phyloP scores from a whole-genome alignment of 176 grass and related monocot species.

The Musa beccarii region DNA sequence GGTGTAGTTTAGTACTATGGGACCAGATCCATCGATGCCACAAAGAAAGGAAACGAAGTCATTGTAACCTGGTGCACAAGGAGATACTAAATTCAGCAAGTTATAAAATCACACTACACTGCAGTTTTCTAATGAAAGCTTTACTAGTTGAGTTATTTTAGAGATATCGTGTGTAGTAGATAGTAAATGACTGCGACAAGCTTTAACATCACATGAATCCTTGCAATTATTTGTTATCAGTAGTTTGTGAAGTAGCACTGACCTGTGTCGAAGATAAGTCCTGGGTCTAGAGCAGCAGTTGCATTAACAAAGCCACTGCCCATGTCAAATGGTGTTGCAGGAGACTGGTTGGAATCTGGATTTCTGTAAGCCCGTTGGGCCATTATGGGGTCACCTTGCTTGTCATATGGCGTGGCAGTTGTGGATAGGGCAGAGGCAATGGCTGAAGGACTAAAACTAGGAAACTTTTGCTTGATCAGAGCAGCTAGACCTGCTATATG shows the following conservation, averaged over 20 bases:
- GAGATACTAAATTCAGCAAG: background rate
- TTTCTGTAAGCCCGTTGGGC: constrained; percentile 63
- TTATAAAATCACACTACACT: background rate
- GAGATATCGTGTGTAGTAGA: background rate
- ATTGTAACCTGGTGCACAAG: constrained; percentile 44
- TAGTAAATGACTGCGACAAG: too few relatives aligned
- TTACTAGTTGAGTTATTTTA: background rate
- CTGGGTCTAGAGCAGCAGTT: constrained; percentile 84
- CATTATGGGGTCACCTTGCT: constrained; percentile 69
- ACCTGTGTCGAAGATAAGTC: constrained; percentile 87
- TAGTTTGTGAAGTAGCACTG: constrained; percentile 24
- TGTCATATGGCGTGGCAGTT: constrained; percentile 63
- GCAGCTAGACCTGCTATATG: constrained; percentile 88
- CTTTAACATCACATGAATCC: background rate
- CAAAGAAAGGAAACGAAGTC: constrained; percentile 84
- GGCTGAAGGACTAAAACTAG: constrained; percentile 62
- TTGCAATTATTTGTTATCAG: background rate
- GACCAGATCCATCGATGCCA: constrained; percentile 72
- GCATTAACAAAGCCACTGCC: constrained; percentile 89
- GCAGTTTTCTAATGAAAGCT: background rate
- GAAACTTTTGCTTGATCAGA: constrained; percentile 86
- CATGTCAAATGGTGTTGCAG: constrained; percentile 96
- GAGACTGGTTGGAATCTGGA: constrained; percentile 61
- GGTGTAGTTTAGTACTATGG: constrained; percentile 74
- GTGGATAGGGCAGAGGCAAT: constrained; percentile 76